Conservation (phyloP, 345 rosid species). For the Salix arbutifolia region DNA sequence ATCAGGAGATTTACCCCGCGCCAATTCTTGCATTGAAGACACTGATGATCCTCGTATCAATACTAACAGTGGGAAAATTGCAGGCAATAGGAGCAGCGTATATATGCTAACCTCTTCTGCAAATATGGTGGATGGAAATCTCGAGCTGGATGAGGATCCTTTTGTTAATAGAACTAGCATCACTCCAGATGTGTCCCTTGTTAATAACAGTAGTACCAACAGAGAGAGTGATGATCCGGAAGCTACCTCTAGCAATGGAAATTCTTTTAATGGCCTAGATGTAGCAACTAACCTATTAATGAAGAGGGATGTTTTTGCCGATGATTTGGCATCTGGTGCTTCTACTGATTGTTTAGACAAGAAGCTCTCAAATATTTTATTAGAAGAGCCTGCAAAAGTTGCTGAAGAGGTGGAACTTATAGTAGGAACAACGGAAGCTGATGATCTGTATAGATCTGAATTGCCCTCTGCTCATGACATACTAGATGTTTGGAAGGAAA, state of each 20-base stretch:
- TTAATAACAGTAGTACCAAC: background rate
- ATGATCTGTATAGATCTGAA: slow-evolving; percentile 25
- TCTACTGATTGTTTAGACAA: slow-evolving; percentile 28
- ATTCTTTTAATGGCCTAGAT: background rate
- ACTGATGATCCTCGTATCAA: background rate
- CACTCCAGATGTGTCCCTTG: background rate
- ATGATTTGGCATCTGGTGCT: background rate
- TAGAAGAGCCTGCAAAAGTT: slow-evolving; percentile 25
- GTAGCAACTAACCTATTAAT: background rate
- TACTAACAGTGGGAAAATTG: background rate
- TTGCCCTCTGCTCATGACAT: slow-evolving; percentile 66
- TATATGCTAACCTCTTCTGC: slow-evolving; percentile 2
- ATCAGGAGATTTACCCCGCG: slow-evolving; percentile 5
- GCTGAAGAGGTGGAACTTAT: slow-evolving; percentile 17
- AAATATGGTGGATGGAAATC: background rate
- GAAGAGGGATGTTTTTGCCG: background rate
- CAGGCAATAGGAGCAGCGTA: background rate
- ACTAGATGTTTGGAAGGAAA: slow-evolving; percentile 59
- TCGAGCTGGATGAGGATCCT: slow-evolving; percentile 5
- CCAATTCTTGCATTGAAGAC: slow-evolving; percentile 4
- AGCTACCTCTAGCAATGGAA: background rate
- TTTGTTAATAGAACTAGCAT: slow-evolving; percentile 1
- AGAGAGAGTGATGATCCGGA: slow-evolving; percentile 7
- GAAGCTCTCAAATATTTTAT: slow-evolving; percentile 30
- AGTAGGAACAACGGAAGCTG: slow-evolving; percentile 18